These are phyloP conservation scores for Pythium rishiriense DNA, from an alignment of 352 stramenopile species.

Conservation along the genomic window DNA sequence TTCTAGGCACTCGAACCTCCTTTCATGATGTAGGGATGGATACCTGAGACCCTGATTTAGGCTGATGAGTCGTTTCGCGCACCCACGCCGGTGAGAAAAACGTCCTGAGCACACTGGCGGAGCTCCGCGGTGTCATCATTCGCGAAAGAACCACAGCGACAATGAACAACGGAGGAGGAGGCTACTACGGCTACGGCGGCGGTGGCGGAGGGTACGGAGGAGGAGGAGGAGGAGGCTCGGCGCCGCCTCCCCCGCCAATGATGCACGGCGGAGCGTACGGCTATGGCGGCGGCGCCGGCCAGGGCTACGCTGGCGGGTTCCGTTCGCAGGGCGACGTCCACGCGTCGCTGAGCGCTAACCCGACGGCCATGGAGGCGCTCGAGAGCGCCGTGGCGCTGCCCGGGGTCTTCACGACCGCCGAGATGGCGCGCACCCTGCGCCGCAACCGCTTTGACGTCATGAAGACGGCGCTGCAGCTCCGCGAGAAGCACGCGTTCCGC, in stretches of 20 bases:
- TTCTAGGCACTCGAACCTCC: not conserved
- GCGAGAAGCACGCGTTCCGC: constrained; percentile 63
- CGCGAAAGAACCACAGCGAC: too few relatives aligned
- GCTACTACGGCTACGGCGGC: constrained; percentile 7
- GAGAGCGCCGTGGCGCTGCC: constrained; percentile 68
- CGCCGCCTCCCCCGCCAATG: not conserved
- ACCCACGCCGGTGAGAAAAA: not conserved
- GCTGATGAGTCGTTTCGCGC: constrained; percentile 19
- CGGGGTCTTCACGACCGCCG: constrained; percentile 46
- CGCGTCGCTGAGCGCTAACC: constrained; percentile 29
- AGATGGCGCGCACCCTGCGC: constrained; percentile 62
- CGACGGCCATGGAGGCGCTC: constrained; percentile 61
- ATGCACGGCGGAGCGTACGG: not conserved
- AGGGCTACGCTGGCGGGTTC: constrained; percentile 32
- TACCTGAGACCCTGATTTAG: constrained; percentile 9
- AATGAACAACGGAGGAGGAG: not conserved
- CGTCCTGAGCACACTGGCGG: too few relatives aligned
- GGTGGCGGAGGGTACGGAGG: not conserved
- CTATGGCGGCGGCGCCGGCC: constrained; percentile 4
- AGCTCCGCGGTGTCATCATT: not conserved
- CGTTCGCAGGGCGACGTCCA: constrained; percentile 36
- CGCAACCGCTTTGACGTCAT: constrained; percentile 71
- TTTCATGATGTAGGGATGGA: not conserved
- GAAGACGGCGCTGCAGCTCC: constrained; percentile 65
- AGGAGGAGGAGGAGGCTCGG: not conserved